phyloP scores from a whole-genome alignment of 257 asterid species.

The Solanum paucissectum region DNA sequence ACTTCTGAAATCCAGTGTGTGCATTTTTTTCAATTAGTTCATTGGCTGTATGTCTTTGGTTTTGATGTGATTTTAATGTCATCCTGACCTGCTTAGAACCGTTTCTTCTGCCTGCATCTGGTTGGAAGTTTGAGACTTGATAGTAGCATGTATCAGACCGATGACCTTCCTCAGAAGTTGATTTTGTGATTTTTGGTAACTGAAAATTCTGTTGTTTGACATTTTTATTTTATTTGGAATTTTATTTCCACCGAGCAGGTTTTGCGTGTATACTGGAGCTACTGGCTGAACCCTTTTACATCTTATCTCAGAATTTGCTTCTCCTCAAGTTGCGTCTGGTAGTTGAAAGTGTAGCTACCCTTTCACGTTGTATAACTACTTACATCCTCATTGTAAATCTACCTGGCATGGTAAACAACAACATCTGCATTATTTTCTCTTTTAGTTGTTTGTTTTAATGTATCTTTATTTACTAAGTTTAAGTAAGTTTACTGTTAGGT shows the following conservation, averaged over 20 bases:
- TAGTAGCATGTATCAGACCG: neutral
- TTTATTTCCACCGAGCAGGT: conserved; percentile 30
- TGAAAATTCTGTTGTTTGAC: neutral
- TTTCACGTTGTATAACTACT: conserved; percentile 66
- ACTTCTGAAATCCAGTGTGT: neutral
- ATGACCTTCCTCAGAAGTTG: neutral
- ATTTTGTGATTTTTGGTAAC: neutral
- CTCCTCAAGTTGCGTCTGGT: conserved; percentile 81
- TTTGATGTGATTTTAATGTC: neutral
- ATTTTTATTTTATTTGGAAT: neutral
- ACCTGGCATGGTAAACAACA: conserved; percentile 39
- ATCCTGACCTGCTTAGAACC: neutral
- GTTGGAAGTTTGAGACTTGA: neutral
- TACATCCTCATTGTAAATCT: conserved; percentile 66
- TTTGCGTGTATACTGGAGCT: conserved; percentile 91
- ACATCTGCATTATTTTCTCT: neutral
- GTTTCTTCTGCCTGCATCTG: neutral
- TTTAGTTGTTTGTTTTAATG: neutral
- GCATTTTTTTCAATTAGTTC: neutral
- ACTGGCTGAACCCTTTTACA: conserved; percentile 86
- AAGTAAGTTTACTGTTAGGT: neutral
- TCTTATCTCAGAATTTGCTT: conserved; percentile 75
- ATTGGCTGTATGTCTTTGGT: neutral
- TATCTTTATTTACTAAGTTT: neutral
- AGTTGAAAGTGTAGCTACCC: conserved; percentile 71